These are phyloP conservation scores for Colletotrichum horii DNA, from an alignment of 2,329 filamentous ascomycete species.

Conservation along the genomic window DNA sequence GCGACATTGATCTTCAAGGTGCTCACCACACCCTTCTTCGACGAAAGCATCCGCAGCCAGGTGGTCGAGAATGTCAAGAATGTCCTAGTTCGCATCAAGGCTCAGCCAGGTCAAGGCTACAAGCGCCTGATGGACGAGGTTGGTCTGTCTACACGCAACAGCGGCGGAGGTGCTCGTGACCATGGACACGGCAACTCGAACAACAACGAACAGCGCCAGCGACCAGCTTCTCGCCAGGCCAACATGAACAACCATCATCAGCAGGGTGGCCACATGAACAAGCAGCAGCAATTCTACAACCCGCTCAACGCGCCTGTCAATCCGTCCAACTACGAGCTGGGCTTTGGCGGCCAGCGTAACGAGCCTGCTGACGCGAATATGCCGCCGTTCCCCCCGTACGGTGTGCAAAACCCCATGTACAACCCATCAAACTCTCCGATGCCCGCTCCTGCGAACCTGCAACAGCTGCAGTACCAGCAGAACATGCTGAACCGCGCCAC, in stretches of 20 bases:
- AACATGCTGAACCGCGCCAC: slow-evolving; percentile 58
- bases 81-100: slow-evolving; percentile 88
- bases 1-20: slow-evolving; percentile 99
- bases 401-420: slow-evolving; percentile 58
- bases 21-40: slow-evolving; percentile 94
- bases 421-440: slow-evolving; percentile 50
- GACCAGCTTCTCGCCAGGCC: slow-evolving; percentile 61
- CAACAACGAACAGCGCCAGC: slow-evolving; percentile 54
- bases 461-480: slow-evolving; percentile 66
- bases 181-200: slow-evolving; percentile 33
- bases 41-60: slow-evolving; percentile 85
- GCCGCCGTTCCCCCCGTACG: slow-evolving; percentile 55
- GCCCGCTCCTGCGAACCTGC: slow-evolving; percentile 51
- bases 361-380: slow-evolving; percentile 58
- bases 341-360: slow-evolving; percentile 54
- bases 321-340: slow-evolving; percentile 54
- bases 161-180: slow-evolving; percentile 47
- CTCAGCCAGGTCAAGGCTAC: slow-evolving; percentile 92
- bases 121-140: slow-evolving; percentile 99
- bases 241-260: slow-evolving; percentile 49
- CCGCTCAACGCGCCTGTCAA: slow-evolving; percentile 46
- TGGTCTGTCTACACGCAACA: slow-evolving; percentile 75
- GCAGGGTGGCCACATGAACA: slow-evolving; percentile 46
- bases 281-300: slow-evolving; percentile 56
- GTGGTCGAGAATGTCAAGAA: slow-evolving; percentile 92